phyloP scores from a whole-genome alignment of 2,329 filamentous ascomycete species.

The Cladobotryum protrusum region DNA sequence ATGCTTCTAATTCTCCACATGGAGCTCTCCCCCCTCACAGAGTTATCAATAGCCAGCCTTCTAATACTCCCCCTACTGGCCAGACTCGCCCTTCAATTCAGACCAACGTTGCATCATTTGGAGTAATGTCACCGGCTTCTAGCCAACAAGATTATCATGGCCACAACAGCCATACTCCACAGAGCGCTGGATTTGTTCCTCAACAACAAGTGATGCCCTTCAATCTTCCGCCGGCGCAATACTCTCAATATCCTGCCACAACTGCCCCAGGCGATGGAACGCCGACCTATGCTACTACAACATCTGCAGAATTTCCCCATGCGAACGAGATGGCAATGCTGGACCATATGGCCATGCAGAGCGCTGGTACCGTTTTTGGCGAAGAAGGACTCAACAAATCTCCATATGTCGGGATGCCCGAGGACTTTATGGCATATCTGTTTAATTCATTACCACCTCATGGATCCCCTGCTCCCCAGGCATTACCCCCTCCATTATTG shows the following conservation, averaged over 20 bases:
- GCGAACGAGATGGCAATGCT: constrained; percentile 52
- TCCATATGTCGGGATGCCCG: constrained; percentile 74
- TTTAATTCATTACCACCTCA: constrained; percentile 51
- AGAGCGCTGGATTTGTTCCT: constrained; percentile 46
- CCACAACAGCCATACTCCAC: constrained; percentile 40
- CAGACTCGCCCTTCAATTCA: constrained; percentile 42
- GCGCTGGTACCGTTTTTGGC: constrained; percentile 80
- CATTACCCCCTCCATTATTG: constrained; percentile 36
- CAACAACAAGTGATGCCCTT: constrained; percentile 59
- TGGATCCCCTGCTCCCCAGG: constrained; percentile 33
- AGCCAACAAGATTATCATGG: constrained; percentile 43
- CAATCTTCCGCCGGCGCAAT: constrained; percentile 55
- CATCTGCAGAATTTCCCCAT: constrained; percentile 40
- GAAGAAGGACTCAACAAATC: constrained; percentile 76
- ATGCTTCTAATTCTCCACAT: constrained; percentile 4
- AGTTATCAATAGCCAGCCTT: constrained; percentile 27
- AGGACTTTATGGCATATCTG: constrained; percentile 80
- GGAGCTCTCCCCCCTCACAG: constrained; percentile 18
- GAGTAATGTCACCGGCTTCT: constrained; percentile 47
- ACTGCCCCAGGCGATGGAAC: constrained; percentile 26
- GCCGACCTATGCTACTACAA: constrained; percentile 31
- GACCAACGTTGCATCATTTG: constrained; percentile 42
- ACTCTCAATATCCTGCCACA: constrained; percentile 28
- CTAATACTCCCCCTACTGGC: constrained; percentile 22
- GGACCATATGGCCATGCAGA: constrained; percentile 56